phyloP scores from a whole-genome alignment of 2,329 filamentous ascomycete species.

The Metarhizium sp. region DNA sequence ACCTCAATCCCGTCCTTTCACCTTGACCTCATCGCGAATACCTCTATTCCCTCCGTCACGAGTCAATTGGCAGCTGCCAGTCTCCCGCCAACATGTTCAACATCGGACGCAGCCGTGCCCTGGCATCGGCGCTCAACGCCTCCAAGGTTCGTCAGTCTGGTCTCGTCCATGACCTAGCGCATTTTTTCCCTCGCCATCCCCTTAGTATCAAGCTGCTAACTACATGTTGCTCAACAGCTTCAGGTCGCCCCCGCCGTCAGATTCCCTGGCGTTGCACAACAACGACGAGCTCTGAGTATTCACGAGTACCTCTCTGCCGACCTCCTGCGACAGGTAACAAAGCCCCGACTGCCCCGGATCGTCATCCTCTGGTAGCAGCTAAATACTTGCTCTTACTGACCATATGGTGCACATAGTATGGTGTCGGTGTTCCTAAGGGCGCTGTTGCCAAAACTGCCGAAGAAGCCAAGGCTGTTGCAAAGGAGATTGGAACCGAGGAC shows the following conservation, averaged over 20 bases:
- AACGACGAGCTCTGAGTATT: conserved; percentile 84
- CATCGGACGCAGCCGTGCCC: conserved; percentile 70
- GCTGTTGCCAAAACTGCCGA: conserved; percentile 71
- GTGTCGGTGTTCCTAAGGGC: conserved; percentile 85
- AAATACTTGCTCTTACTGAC: conserved; percentile 6
- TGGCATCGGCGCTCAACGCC: conserved; percentile 71
- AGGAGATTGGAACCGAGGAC: conserved; percentile 85
- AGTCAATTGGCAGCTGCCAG: conserved; percentile 9
- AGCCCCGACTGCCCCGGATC: conserved; percentile 7
- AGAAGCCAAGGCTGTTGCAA: conserved; percentile 88
- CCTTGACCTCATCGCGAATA: conserved; percentile 7
- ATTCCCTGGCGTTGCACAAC: conserved; percentile 60
- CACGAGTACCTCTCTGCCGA: conserved; percentile 97
- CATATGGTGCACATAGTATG: conserved; percentile 54
- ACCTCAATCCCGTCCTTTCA: conserved; percentile 4
- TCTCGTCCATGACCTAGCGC: neutral
- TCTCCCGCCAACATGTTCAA: conserved; percentile 63
- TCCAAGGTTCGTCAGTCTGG: conserved; percentile 52
- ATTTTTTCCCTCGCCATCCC: conserved; percentile 10
- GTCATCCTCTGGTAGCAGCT: neutral
- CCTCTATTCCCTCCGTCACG: conserved; percentile 9
- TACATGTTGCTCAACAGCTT: conserved; percentile 10
- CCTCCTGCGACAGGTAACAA: conserved; percentile 63
- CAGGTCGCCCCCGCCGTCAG: conserved; percentile 38
- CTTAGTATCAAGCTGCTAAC: conserved; percentile 5